Evolutionary conservation across 352 stramenopile genomes (phyloP).

Genomic region (Pythium utonaiense): DNA sequence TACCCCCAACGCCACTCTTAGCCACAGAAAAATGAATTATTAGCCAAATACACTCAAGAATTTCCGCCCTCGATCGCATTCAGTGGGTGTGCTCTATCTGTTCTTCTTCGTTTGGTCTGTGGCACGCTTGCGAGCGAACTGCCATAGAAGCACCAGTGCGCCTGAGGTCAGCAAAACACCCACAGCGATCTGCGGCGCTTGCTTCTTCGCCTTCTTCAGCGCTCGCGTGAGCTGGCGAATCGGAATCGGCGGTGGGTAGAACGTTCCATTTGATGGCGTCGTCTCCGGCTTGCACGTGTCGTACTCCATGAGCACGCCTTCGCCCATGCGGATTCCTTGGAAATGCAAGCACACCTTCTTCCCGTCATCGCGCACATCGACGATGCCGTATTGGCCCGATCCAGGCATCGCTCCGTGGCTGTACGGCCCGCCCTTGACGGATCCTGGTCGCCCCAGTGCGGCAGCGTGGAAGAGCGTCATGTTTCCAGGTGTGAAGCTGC

Average conservation of each 20-base stretch:
- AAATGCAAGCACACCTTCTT: slow-evolving; percentile 64
- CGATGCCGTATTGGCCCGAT: slow-evolving; percentile 73
- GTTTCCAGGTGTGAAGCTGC: slow-evolving; percentile 64
- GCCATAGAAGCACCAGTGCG: slow-evolving; percentile 6
- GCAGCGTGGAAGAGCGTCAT: slow-evolving; percentile 79
- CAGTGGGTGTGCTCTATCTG: slow-evolving; percentile 2
- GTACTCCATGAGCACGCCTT: slow-evolving; percentile 64
- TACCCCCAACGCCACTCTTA: neutral
- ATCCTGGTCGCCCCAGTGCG: slow-evolving; percentile 71
- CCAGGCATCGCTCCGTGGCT: slow-evolving; percentile 80
- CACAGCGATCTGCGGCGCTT: slow-evolving; percentile 1
- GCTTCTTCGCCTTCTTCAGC: slow-evolving; percentile 50
- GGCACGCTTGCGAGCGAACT: neutral
- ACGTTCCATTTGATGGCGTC: slow-evolving; percentile 49
- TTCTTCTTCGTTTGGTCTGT: slow-evolving; percentile 13
- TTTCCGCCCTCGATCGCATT: neutral
- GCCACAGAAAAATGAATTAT: neutral
- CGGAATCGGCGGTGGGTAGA: slow-evolving; percentile 57
- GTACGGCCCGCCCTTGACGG: slow-evolving; percentile 85
- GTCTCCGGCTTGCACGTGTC: slow-evolving; percentile 68
- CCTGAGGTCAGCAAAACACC: neutral
- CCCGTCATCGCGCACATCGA: slow-evolving; percentile 78
- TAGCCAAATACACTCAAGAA: neutral
- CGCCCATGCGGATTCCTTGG: slow-evolving; percentile 54
- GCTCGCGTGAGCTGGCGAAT: slow-evolving; percentile 50